phyloP scores from a whole-genome alignment of 176 grass and related monocot genomes.

The Lolium multiflorum region DNA sequence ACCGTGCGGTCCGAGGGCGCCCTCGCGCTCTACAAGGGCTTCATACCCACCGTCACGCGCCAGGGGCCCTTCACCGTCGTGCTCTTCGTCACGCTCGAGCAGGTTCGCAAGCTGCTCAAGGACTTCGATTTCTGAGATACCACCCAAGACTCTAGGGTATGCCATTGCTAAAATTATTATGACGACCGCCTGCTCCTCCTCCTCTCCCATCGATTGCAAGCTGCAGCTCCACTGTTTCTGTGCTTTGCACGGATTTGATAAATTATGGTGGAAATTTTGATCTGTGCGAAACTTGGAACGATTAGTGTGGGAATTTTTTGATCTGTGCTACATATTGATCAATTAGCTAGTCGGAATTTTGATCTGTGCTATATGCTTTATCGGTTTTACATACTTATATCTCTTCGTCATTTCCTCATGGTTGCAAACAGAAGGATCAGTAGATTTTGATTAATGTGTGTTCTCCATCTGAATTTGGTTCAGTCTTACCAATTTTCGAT shows the following conservation, averaged over 20 bases:
- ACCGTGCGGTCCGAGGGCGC: conserved; percentile 68
- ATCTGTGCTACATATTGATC: not conserved
- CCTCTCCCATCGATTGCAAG: conserved; percentile 17
- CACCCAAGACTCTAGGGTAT: not conserved
- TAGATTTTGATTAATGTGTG: no score
- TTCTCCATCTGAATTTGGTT: no score
- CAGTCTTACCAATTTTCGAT: no score
- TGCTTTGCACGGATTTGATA: conserved; percentile 24
- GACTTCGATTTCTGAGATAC: conserved; percentile 63
- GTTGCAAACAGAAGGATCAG: no score
- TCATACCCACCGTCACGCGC: conserved; percentile 88
- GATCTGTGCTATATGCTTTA: not conserved
- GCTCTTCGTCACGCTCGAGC: conserved; percentile 97
- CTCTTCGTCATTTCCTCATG: not conserved
- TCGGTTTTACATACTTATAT: not conserved
- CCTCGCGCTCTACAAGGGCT: conserved; percentile 89
- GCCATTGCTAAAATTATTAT: not conserved
- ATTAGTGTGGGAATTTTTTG: not conserved
- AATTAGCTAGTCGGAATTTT: no score
- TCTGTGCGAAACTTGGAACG: not conserved
- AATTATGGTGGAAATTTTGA: conserved; percentile 26
- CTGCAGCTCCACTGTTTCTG: not conserved
- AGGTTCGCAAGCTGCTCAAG: conserved; percentile 92
- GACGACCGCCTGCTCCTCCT: not conserved
- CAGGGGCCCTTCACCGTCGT: conserved; percentile 98